Evolutionary conservation across 176 grass and related monocot genomes (phyloP).

Genomic region (Echinochloa phyllopogon): DNA sequence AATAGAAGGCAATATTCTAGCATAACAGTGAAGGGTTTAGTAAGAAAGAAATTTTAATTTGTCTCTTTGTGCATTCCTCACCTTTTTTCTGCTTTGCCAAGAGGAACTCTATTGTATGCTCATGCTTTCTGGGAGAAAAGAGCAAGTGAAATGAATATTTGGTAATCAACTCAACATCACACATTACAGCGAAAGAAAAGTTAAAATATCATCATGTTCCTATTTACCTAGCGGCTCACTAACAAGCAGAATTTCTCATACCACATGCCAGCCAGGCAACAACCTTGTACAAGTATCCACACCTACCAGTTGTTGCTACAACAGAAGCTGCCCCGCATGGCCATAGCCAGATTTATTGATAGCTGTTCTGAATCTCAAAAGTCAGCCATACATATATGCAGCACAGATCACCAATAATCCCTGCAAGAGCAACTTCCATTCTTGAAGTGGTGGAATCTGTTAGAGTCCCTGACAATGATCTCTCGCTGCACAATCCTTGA

Average conservation of each 20-base stretch:
- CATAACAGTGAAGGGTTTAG: neutral
- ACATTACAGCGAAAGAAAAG: no score
- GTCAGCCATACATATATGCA: neutral
- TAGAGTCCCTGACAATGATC: slow-evolving; percentile 67
- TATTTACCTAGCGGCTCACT: neutral
- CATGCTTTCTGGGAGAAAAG: neutral
- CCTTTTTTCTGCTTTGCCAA: neutral
- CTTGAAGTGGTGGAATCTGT: slow-evolving; percentile 74
- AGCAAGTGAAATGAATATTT: neutral
- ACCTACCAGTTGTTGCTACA: neutral
- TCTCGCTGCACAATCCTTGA: slow-evolving; percentile 54
- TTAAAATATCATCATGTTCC: neutral
- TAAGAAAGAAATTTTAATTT: neutral
- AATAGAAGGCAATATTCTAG: neutral
- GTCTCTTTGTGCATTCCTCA: neutral
- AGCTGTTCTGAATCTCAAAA: neutral
- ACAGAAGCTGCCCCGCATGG: neutral
- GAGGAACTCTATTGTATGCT: neutral
- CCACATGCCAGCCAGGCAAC: neutral
- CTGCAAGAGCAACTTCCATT: slow-evolving; percentile 65
- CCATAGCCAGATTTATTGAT: neutral
- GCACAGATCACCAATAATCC: slow-evolving; percentile 58
- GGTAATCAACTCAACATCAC: neutral
- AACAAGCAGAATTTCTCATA: neutral
- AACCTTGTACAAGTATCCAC: neutral